Evolutionary conservation across 495 filamentous ascomycete genomes (phyloP), one percentile per base, ranked within the genome.

Genomic region (Cairneyella variabilis): DNA sequence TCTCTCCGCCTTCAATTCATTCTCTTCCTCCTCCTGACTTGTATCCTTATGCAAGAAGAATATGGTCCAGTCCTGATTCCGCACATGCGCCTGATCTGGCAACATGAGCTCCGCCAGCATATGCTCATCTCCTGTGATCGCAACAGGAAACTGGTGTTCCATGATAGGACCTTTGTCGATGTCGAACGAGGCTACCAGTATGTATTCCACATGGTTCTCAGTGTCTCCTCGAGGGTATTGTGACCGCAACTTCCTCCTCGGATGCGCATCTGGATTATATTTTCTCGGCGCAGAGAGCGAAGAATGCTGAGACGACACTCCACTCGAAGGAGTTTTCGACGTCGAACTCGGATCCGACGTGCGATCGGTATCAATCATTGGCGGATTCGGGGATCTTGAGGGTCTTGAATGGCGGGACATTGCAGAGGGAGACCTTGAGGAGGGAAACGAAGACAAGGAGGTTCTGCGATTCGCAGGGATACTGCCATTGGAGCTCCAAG

Each of bases 71-170:
- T 99, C 93, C 67, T 97, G 91, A 62, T 86, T 92, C 25, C 95
- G 79, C 28, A 92, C 85, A 71, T 99, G 93, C 22, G 91, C 90
- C 68, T 97, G 92, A 72, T 99, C 93, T 1, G 93, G 93, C 58
- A 99, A 77, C 93, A 99, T 99, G 65, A 99, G 82, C 69, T 97
- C 93, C 14, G 93, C 93, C 57, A 99, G 75, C 93, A 97, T 97
- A 67, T 84, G 74, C 72, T 97, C 93, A 56, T 99, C 92, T n/a
- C 91, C 91, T 51, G 89, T 96, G 59, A 99, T 97, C 36, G 91
- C 78, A 32, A 84, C 87, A 0, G 93, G 93, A 60, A 90, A 97
- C 62, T 99, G 93, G 65, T 97, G 91, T 66, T 99, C 95, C 93
- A 99, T 97, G 57, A 96, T 84, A 49, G 91, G 91, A 11, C 93